Conservation (phyloP, 2,329 filamentous ascomycete species). For the Alternaria sp. region DNA sequence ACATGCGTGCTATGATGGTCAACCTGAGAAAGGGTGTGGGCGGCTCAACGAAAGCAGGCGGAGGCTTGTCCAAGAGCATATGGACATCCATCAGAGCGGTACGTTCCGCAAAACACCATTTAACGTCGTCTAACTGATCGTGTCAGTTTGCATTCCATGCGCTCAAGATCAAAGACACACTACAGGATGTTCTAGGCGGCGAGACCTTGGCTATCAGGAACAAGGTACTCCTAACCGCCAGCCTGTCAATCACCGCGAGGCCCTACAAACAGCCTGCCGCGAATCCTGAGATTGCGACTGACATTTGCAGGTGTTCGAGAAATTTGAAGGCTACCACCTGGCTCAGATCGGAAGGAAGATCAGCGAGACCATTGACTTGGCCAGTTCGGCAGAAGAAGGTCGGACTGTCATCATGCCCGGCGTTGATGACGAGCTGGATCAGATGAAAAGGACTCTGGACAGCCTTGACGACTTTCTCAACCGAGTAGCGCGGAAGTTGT, state of each 20-base stretch:
- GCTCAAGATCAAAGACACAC: constrained; percentile 70
- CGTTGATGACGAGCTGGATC: constrained; percentile 76
- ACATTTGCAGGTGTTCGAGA: constrained; percentile 59
- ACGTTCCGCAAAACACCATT: constrained; percentile 16
- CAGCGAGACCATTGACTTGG: constrained; percentile 75
- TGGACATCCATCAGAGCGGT: constrained; percentile 73
- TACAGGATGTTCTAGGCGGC: constrained; percentile 64
- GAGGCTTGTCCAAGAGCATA: constrained; percentile 67
- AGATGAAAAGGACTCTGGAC: constrained; percentile 77
- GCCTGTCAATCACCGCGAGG: not conserved
- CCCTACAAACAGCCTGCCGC: rapidly evolving
- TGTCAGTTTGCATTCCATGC: constrained; percentile 71
- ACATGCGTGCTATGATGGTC: constrained; percentile 71
- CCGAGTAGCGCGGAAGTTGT: constrained; percentile 69
- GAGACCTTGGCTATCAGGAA: constrained; percentile 59
- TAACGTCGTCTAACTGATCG: not conserved
- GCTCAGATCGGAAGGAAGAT: constrained; percentile 73
- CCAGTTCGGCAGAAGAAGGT: constrained; percentile 72
- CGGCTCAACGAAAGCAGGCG: constrained; percentile 55
- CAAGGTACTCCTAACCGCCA: constrained; percentile 53
- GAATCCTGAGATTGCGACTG: not conserved
- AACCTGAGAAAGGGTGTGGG: constrained; percentile 81
- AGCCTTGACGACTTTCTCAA: constrained; percentile 77
- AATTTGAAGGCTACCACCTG: constrained; percentile 65
- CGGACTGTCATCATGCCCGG: constrained; percentile 76